phyloP scores from a whole-genome alignment of 2,329 filamentous ascomycete species.

The Arthroderma uncinatum region DNA sequence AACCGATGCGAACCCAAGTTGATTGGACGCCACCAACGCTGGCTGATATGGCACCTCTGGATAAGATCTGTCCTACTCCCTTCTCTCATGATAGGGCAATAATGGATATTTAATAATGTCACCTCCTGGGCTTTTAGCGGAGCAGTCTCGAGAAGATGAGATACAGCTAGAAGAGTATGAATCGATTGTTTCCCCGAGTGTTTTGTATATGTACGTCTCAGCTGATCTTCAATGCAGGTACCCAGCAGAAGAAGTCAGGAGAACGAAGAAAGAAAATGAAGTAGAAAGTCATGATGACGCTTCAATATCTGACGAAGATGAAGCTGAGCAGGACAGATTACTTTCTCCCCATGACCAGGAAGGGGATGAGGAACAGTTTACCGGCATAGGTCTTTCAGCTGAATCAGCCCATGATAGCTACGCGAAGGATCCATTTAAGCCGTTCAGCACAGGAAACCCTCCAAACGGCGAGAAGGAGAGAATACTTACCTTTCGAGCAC shows the following conservation, averaged over 20 bases:
- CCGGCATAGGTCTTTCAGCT: not conserved
- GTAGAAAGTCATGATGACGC: not conserved
- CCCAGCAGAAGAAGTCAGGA: not conserved
- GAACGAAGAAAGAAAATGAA: not conserved
- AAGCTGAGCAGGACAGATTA: not conserved
- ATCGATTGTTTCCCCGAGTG: not conserved
- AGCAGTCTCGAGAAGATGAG: not conserved
- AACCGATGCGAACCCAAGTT: not conserved
- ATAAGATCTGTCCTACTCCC: not conserved
- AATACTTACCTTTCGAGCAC: constrained; percentile 43
- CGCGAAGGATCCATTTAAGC: constrained; percentile 8
- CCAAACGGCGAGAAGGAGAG: not conserved
- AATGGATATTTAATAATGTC: not conserved
- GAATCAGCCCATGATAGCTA: constrained; percentile 4
- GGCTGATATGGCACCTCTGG: not conserved
- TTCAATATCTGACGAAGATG: not conserved
- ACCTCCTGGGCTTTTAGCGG: not conserved
- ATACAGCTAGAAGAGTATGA: not conserved
- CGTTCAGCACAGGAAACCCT: not conserved
- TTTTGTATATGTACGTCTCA: not conserved
- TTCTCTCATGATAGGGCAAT: not conserved
- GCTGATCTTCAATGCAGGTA: not conserved
- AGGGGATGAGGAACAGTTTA: not conserved
- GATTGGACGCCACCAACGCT: not conserved
- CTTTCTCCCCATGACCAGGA: not conserved